phyloP scores from a whole-genome alignment of 2,329 filamentous ascomycete genomes.

The Paecilomyces sp. region DNA sequence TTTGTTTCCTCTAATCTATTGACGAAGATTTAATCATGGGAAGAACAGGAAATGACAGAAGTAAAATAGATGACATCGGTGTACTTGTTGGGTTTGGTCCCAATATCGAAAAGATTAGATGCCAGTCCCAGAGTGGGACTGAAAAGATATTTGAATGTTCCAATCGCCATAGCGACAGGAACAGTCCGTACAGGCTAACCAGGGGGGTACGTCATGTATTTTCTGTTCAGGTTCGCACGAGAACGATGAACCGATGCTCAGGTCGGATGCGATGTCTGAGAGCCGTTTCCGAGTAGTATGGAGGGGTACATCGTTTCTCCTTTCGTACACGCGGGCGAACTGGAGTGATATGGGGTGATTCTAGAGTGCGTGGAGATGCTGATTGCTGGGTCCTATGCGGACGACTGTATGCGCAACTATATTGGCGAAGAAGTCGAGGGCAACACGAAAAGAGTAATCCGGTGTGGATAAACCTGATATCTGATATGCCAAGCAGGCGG shows the following conservation, averaged over 20 bases:
- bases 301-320: neutral
- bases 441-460: neutral
- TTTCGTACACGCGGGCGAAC: neutral
- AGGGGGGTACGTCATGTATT: neutral
- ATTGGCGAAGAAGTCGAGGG: neutral
- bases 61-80: neutral
- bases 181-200: neutral
- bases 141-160: neutral
- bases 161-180: neutral
- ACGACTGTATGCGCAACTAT: neutral
- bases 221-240: neutral
- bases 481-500: neutral
- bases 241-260: neutral
- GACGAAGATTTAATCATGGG: too few species aligned
- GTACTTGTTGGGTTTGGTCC: neutral
- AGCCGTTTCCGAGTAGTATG: neutral
- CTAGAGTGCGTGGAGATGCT: neutral
- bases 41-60: neutral
- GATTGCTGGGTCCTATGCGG: neutral
- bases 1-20: too few species aligned
- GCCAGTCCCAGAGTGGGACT: neutral
- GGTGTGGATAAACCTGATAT: neutral
- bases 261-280: neutral
- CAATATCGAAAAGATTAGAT: too few species aligned
- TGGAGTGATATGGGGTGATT: neutral